phyloP scores from a whole-genome alignment of 495 filamentous ascomycete species.

The Filosporella fistucella region DNA sequence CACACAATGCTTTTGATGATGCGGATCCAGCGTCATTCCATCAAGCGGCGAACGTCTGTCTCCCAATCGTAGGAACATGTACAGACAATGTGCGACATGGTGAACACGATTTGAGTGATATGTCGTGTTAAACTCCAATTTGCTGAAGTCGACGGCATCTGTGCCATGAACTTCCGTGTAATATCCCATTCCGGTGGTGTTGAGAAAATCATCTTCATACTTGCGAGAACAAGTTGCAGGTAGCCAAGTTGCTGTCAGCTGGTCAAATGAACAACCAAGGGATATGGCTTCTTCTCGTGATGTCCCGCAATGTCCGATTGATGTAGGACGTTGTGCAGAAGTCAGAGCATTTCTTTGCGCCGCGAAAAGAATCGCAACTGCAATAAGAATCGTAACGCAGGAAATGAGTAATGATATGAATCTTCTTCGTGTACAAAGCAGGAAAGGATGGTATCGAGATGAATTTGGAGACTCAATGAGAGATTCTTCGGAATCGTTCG shows the following conservation, averaged over 20 bases:
- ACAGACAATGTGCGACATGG: constrained; percentile 9
- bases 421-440: constrained; percentile 1
- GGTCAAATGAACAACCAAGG: constrained; percentile 4
- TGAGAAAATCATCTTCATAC: constrained; percentile 3
- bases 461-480: constrained; percentile 1
- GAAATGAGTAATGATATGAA: constrained; percentile 4
- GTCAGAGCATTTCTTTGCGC: neutral
- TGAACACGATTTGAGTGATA: constrained; percentile 6
- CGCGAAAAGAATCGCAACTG: constrained; percentile 1
- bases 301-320: neutral
- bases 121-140: constrained; percentile 6
- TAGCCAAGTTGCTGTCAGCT: constrained; percentile 5
- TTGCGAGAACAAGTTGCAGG: constrained; percentile 11
- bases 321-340: neutral
- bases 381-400: constrained; percentile 4
- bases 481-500: constrained; percentile 3
- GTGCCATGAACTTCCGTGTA: constrained; percentile 3
- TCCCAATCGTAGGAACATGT: constrained; percentile 4
- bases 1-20: constrained; percentile 7
- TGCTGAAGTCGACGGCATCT: neutral
- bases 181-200: constrained; percentile 1
- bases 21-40: constrained; percentile 1
- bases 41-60: constrained; percentile 1
- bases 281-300: constrained; percentile 8
- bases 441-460: neutral